Conservation (phyloP, 352 stramenopile species). For the Plasmopara halstedii region DNA sequence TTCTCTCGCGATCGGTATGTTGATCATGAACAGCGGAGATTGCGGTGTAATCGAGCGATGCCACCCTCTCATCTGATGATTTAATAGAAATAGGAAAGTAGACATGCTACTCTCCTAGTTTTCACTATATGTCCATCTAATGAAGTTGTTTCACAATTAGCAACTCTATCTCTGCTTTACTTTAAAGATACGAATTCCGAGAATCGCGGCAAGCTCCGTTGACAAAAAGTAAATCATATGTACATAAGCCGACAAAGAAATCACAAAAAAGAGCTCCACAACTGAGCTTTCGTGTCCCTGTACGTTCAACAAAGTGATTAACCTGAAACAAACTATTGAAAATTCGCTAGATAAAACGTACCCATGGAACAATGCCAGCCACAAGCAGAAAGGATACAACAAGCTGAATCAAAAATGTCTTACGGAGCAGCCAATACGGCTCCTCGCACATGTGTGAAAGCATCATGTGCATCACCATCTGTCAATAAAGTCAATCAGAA, state of each 20-base stretch:
- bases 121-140: too few species aligned
- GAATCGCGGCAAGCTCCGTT: slow-evolving; percentile 61
- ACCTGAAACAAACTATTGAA: slow-evolving; percentile 3
- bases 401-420: slow-evolving; percentile 68
- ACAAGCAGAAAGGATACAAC: slow-evolving; percentile 57
- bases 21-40: slow-evolving; percentile 28
- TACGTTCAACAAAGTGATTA: background rate
- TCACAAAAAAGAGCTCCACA: slow-evolving; percentile 68
- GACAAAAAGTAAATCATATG: slow-evolving; percentile 84
- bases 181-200: slow-evolving; percentile 78
- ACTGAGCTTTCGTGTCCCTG: slow-evolving; percentile 62
- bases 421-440: slow-evolving; percentile 77
- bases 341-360: slow-evolving; percentile 21
- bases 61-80: slow-evolving; percentile 39
- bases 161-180: slow-evolving; percentile 46
- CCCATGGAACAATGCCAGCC: slow-evolving; percentile 62
- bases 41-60: slow-evolving; percentile 33
- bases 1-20: slow-evolving; percentile 19
- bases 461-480: slow-evolving; percentile 90
- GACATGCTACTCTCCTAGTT: too few species aligned
- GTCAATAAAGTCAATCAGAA: slow-evolving; percentile 2
- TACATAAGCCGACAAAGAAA: slow-evolving; percentile 56
- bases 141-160: too few species aligned
- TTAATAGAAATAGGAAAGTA: too few species aligned
- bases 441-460: slow-evolving; percentile 83